A percentile compares a stretch with the other conserved stretches of the same genome.
Evolutionary conservation across 805 yeast genomes (phyloP).

Genomic region (Brettanomyces custersianus): DNA sequence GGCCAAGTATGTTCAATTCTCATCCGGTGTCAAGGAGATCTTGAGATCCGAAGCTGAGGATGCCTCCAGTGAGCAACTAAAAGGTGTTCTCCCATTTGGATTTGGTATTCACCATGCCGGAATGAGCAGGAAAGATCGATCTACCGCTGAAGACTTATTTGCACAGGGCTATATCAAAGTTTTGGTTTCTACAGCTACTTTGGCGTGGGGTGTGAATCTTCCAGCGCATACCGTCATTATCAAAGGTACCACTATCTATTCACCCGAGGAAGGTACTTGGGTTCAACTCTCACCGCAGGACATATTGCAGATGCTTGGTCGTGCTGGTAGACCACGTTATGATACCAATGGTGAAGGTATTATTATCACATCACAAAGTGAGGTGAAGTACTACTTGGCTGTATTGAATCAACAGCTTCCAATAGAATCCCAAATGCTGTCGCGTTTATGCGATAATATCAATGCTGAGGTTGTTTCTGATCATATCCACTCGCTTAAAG

Average conservation of each 20-base stretch:
- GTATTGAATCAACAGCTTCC: constrained; percentile 87
- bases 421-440: constrained; percentile 79
- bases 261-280: constrained; percentile 88
- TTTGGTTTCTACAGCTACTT: constrained; percentile 82
- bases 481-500: constrained; percentile 45
- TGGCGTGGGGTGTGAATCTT: constrained; percentile 95
- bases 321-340: constrained; percentile 96
- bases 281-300: constrained; percentile 90
- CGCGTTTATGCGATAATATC: constrained; percentile 59
- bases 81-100: constrained; percentile 57
- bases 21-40: constrained; percentile 53
- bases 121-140: constrained; percentile 59
- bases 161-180: constrained; percentile 83
- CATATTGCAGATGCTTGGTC: constrained; percentile 91
- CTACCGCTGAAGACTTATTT: constrained; percentile 74
- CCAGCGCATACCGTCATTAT: constrained; percentile 94
- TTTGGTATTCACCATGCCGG: constrained; percentile 95
- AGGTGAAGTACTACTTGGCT: constrained; percentile 81
- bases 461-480: constrained; percentile 87
- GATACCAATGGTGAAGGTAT: constrained; percentile 92
- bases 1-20: constrained; percentile 33
- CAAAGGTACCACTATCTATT: constrained; percentile 88
- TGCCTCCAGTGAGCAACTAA: constrained; percentile 44
- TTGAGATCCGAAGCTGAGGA: constrained; percentile 53
- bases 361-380: constrained; percentile 79